Evolutionary conservation across 495 filamentous ascomycete genomes (phyloP).

Genomic region (Neurospora discreta): DNA sequence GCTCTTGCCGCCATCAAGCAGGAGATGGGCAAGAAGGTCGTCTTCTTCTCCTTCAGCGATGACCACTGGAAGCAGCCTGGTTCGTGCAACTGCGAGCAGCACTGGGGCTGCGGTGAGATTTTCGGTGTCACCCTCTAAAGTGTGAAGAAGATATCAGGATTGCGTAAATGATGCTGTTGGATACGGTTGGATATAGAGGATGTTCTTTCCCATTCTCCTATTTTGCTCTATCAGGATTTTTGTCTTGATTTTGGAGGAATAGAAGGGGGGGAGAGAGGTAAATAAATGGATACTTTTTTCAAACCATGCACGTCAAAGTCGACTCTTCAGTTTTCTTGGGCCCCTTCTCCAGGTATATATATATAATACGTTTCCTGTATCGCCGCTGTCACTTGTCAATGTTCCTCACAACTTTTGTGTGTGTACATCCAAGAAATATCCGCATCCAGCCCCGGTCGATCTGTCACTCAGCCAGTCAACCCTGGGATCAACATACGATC

Average conservation of each 20-base stretch:
- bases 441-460: not conserved
- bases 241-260: not conserved
- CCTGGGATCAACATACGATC: not conserved
- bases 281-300: not conserved
- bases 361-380: not conserved
- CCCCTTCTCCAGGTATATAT: not conserved
- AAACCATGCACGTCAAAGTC: not conserved
- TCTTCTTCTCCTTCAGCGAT: conserved; percentile 71
- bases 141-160: not conserved
- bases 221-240: not conserved
- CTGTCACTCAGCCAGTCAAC: not conserved
- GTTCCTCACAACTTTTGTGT: not conserved
- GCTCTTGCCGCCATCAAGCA: conserved; percentile 57
- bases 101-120: conserved; percentile 55
- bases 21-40: conserved; percentile 41
- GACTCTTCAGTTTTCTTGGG: not conserved
- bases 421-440: not conserved
- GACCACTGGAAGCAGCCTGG: conserved; percentile 75
- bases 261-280: not conserved
- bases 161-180: not conserved
- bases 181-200: conserved; percentile 1
- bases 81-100: conserved; percentile 61
- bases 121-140: conserved; percentile 29
- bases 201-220: not conserved
- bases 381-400: not conserved